Conservation (phyloP, 306 rosid species). For the Quercus wislizeni region DNA sequence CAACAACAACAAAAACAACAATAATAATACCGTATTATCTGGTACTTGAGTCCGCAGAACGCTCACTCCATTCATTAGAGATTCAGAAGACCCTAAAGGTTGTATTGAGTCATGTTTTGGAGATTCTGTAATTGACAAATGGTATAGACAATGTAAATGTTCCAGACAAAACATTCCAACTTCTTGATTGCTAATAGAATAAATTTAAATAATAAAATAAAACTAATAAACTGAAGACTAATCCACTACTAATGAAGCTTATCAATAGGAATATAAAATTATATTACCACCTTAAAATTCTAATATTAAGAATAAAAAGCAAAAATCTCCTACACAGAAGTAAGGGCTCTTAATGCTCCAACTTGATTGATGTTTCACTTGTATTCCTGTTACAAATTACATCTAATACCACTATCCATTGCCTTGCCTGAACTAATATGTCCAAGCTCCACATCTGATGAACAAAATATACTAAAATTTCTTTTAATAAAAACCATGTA, state of each 20-base stretch:
- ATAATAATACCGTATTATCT: slow-evolving; percentile 43
- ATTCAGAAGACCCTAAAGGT: slow-evolving; percentile 36
- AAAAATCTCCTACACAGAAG: neutral
- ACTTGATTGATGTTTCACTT: neutral
- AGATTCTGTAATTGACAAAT: slow-evolving; percentile 41
- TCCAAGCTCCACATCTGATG: neutral
- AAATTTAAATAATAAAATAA: neutral
- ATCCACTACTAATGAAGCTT: neutral
- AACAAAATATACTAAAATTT: neutral
- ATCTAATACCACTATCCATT: neutral
- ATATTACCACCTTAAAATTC: neutral
- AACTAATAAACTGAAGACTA: neutral
- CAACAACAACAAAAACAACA: neutral
- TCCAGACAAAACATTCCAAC: slow-evolving; percentile 5
- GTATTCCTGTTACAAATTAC: neutral
- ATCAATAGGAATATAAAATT: neutral
- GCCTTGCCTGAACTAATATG: neutral
- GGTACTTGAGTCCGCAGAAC: slow-evolving; percentile 34
- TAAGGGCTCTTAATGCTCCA: neutral
- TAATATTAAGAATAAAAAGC: neutral
- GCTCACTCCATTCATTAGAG: slow-evolving; percentile 35
- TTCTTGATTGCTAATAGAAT: neutral
- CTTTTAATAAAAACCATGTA: neutral
- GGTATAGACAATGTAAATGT: neutral
- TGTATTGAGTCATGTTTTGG: slow-evolving; percentile 41